Evolutionary conservation across 2,329 filamentous ascomycete species (phyloP).

Genomic region (Camillea tinctor): DNA sequence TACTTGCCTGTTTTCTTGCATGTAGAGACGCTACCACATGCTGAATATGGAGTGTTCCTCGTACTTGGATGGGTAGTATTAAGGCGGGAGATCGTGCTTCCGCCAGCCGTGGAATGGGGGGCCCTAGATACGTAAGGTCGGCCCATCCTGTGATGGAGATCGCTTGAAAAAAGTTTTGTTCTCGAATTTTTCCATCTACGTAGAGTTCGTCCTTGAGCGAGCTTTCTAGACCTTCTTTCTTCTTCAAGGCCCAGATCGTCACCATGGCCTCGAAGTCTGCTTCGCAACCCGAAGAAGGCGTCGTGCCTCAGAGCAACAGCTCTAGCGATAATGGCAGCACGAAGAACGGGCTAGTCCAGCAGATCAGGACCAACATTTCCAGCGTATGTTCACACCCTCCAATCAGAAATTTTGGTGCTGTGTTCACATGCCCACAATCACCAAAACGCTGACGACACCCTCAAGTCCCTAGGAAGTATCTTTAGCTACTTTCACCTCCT

Average conservation of each 20-base stretch:
- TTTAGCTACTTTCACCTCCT: constrained; percentile 45
- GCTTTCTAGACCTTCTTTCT: background rate
- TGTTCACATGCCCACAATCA: background rate
- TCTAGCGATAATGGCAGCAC: constrained; percentile 4
- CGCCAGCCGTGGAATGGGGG: no score
- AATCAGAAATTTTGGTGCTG: background rate
- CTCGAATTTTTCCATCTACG: background rate
- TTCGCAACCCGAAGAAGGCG: constrained; percentile 10
- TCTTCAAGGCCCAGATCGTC: constrained; percentile 4
- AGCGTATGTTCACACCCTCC: constrained; percentile 11
- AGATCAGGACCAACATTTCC: constrained; percentile 7
- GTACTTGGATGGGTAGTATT: background rate
- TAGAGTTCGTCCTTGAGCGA: background rate
- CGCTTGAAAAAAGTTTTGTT: background rate
- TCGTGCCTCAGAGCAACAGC: constrained; percentile 6
- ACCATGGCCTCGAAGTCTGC: constrained; percentile 15
- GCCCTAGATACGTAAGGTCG: background rate
- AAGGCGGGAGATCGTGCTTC: background rate
- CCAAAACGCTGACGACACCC: constrained; percentile 3
- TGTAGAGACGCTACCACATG: background rate
- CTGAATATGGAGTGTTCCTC: background rate
- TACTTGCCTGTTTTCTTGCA: background rate
- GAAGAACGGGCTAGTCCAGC: constrained; percentile 3
- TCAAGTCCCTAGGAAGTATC: constrained; percentile 18
- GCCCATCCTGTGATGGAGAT: background rate